Evolutionary conservation across 805 yeast species (phyloP), one percentile per base, ranked within the genome.

Genomic region (Candida sphagnicola): DNA sequence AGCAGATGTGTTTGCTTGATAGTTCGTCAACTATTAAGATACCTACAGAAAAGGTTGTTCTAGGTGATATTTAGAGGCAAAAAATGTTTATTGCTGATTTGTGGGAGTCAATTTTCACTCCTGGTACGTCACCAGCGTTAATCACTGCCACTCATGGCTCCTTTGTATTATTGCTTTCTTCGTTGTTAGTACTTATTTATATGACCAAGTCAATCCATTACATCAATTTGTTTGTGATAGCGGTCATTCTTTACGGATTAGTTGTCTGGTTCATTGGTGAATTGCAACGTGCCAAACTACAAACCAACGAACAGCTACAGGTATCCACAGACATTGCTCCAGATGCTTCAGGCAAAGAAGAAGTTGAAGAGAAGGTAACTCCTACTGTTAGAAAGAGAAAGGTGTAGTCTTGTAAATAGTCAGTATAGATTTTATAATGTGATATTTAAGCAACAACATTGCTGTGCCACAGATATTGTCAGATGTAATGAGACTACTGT

Each of bases 111-210:
- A 78, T 93, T 18, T 86, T 91, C 62, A 81, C 87, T 13, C 97
- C 98, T 4, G 99, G 99, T 1, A 78, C 95, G 1, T 77, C 93
- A 1, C 96, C 97, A 1, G 88, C 95, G 1, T 72, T 93, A 37
- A 71, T 89, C n/a, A 70, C 73, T 28, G 97, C 98, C 2, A 91
- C 97, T 0, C 97, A 93, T 57, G 73, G 67, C 2, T 84, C 96
- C 2, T 93, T 93, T 53, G 66, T 74, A 0, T 70, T 83, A 8
- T 70, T 93, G 40, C 66, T 80, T 10, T 34, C 75, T 4, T 72
- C 85, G 1, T 68, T 91, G 43, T 44, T 66, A 1, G 64, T 71
- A 41, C 74, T 91, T 64, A 72, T 82, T 21, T 77, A 72, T 47
- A 57, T 79, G 34, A 78, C 85, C 23, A 67, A 78, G 18, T 75